These are phyloP conservation scores for Aegle marmelos DNA, from an alignment of 345 rosid species.

Conservation along the genomic window DNA sequence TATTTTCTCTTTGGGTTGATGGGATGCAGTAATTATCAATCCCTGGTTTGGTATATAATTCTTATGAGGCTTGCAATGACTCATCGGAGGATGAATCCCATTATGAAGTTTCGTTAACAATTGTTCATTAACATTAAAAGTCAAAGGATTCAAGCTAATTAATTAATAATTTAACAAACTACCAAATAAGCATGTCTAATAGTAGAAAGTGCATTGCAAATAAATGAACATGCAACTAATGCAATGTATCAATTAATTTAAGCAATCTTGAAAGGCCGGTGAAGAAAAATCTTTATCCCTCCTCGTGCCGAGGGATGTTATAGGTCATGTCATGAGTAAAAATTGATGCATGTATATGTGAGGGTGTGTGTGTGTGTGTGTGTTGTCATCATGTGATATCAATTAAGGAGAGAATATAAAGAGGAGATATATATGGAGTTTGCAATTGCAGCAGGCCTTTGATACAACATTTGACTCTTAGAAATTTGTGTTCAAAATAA, in stretches of 20 bases:
- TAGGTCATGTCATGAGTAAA: neutral
- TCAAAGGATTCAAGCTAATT: neutral
- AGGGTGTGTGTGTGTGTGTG: no score
- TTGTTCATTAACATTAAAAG: neutral
- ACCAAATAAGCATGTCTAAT: neutral
- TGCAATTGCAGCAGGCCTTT: slow-evolving; percentile 32
- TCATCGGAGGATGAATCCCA: neutral
- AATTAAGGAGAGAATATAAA: slow-evolving; percentile 12
- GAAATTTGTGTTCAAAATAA: slow-evolving; percentile 32
- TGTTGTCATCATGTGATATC: slow-evolving; percentile 17
- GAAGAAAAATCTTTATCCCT: neutral
- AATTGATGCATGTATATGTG: neutral
- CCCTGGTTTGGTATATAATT: neutral
- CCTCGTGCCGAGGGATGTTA: no score
- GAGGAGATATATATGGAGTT: slow-evolving; percentile 21
- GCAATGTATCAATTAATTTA: neutral
- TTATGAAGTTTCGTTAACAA: neutral
- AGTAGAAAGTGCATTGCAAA: no score
- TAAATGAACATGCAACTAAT: neutral
- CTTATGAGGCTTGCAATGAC: neutral
- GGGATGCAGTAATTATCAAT: slow-evolving; percentile 1
- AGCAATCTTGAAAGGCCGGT: neutral
- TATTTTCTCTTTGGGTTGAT: neutral
- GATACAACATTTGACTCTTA: slow-evolving; percentile 38
- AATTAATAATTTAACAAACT: neutral